Percentiles rank a stretch among this genome's conserved stretches.
These are phyloP conservation scores for Boletus speciosus DNA, from an alignment of 768 basidiomycete genomes.

Conservation along the genomic window DNA sequence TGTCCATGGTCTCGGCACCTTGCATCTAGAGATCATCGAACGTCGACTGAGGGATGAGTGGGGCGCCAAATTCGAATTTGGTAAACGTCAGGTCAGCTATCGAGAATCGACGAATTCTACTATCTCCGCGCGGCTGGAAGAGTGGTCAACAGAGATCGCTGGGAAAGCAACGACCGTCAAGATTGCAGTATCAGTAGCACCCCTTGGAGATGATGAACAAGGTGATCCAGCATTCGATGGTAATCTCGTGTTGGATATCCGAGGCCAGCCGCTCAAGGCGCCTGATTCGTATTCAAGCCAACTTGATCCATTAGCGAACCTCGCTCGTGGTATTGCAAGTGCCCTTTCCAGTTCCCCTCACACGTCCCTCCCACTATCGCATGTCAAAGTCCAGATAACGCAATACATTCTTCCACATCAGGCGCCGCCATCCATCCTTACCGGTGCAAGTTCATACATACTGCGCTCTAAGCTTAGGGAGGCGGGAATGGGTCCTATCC, in stretches of 20 bases:
- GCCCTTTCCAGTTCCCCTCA: slow-evolving; percentile 77
- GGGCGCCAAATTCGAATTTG: slow-evolving; percentile 73
- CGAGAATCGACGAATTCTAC: slow-evolving; percentile 50
- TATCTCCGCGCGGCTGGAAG: slow-evolving; percentile 32
- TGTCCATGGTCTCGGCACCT: slow-evolving; percentile 77
- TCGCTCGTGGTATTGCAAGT: slow-evolving; percentile 68
- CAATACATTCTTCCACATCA: slow-evolving; percentile 42
- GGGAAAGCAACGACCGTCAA: slow-evolving; percentile 52
- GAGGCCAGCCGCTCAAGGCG: slow-evolving; percentile 48
- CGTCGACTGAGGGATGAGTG: slow-evolving; percentile 79
- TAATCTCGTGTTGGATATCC: slow-evolving; percentile 62
- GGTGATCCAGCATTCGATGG: slow-evolving; percentile 75
- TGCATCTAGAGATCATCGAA: slow-evolving; percentile 88
- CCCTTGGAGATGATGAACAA: slow-evolving; percentile 50
- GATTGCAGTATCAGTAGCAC: slow-evolving; percentile 53
- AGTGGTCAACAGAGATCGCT: slow-evolving; percentile 61
- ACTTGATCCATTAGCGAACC: slow-evolving; percentile 45
- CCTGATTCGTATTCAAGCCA: slow-evolving; percentile 46
- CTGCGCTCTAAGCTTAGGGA: slow-evolving; percentile 58
- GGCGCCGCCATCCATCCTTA: slow-evolving; percentile 49
- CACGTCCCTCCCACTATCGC: slow-evolving; percentile 67
- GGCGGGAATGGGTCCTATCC: slow-evolving; percentile 66
- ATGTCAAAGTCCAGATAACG: slow-evolving; percentile 54
- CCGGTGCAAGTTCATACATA: slow-evolving; percentile 62
- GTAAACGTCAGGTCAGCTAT: slow-evolving; percentile 74